Base-by-base conservation (phyloP, 2,329 filamentous ascomycete genomes). In the Diplodia intermedia region DNA sequence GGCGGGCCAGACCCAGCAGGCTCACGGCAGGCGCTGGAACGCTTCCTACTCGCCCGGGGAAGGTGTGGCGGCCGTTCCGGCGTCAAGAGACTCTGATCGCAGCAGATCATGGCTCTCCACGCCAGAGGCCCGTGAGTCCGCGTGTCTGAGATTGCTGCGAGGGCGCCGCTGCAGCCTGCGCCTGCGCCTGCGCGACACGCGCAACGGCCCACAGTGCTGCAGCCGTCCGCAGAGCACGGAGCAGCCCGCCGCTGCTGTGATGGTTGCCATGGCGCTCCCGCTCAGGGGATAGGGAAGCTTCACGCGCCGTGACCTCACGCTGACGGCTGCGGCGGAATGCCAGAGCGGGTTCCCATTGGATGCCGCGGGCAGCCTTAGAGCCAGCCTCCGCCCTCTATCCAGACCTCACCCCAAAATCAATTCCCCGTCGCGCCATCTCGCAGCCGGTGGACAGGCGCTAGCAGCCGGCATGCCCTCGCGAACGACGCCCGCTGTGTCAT, bases 41-140 rank as follows among this genome's bases (percentile, higher is more conserved):
- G 60, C 60, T 49, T 63, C 60, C 60, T 63, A 63, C 47, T 63
- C 43, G 60, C 26, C 57, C 60, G 60, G 60, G 60, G 47, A 63
- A 63, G 29, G n/a, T n/a, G 18, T 33, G 15, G 47, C 60, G 60
- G 60, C 60, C 60, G 60, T 63, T 63, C 60, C 60, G 60, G 60
- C 60, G 60, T 63, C 60, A 52, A 63, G 38, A 63, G 60, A 52
- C 60, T 52, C 29, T 49, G 60, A 63, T 63, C 60, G 29, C 50
- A 49, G 60, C 60, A 49, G 60, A 63, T 63, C 60, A 52, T 49
- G 40, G 36, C 26, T 40, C 57, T 26, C 29, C 26, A 4, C 40
- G 18, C 26, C 26, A 26, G 57, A 36, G 60, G 43, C 8, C 60
- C 60, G 60, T 61, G 57, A 50, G 57, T 63, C 60, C 60, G 60